These are phyloP conservation scores for Diaporthe nobilis DNA, from an alignment of 2,329 filamentous ascomycete genomes.

Conservation along the genomic window DNA sequence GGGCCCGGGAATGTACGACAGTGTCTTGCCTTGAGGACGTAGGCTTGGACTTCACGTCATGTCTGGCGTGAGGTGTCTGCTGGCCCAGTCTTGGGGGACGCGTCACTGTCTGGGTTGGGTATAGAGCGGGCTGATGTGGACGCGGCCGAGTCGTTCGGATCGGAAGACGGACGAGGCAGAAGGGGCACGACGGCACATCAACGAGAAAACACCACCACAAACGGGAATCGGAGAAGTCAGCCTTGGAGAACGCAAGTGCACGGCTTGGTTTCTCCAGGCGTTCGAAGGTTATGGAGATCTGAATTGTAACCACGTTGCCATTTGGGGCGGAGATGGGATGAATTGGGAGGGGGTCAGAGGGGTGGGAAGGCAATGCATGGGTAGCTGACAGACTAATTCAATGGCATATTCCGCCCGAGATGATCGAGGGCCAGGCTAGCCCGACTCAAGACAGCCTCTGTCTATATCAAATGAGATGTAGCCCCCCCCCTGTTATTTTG, in stretches of 20 bases:
- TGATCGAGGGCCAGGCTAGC: conserved; percentile 24
- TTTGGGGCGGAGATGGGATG: conserved; percentile 19
- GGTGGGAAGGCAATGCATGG: conserved; percentile 4
- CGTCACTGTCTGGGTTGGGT: not conserved
- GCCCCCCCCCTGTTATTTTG: no score
- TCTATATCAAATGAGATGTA: no score
- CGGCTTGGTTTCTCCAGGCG: not conserved
- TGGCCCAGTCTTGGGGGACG: not conserved
- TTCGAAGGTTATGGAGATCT: conserved; percentile 18
- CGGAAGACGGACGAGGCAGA: not conserved
- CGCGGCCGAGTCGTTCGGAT: conserved; percentile 10
- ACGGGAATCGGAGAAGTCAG: conserved; percentile 7
- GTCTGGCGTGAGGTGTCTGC: conserved; percentile 2
- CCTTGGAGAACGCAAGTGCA: conserved; percentile 3
- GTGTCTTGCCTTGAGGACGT: not conserved
- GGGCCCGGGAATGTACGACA: conserved; percentile 3
- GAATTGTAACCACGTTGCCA: conserved; percentile 29
- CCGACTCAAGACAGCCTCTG: not conserved
- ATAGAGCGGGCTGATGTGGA: not conserved
- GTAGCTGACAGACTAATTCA: conserved; percentile 1
- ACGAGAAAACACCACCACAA: not conserved
- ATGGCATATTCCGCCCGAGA: conserved; percentile 6
- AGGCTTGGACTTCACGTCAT: conserved; percentile 26
- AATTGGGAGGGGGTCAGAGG: not conserved
- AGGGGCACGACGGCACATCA: not conserved